Base-by-base conservation (phyloP, 495 filamentous ascomycete species). In the Penicillium robsamsonii region DNA sequence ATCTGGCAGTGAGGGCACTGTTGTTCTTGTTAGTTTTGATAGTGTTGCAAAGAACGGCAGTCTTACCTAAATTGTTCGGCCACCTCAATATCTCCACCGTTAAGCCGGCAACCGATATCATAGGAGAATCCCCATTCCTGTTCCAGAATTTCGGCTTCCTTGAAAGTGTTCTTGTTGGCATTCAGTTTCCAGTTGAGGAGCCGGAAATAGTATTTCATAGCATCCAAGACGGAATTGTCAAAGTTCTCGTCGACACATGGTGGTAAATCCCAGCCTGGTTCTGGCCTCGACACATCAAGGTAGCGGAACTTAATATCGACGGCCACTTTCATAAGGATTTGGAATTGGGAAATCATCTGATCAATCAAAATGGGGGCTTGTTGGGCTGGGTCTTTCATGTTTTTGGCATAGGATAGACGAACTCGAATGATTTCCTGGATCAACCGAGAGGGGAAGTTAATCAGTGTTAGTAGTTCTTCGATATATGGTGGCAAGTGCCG, bases 131-230 rank as follows among this genome's bases (percentile, higher is more conserved):
- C 88, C 93, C 94, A 98, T 70, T 97, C 94, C 62, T 96, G 92
- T 66, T 96, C 93, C 30, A 98, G 75, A 58, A 98, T 90, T 72
- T 98, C 94, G 12, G 94, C 94, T 65, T 97, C 94, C 67, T 97
- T 97, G 81, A 97, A 97, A 0, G 94, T 96, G 71, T 97, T 98
- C 68, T 96, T 97, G 74, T 97, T 97, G 43, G 91, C 90, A 66
- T 91, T 91, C 44, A 98, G 77, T 67, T 97, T 97, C 89, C 92
- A 96, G 63, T 96, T 96, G 49, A 98, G 77, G 75, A 98, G 88
- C 61, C 91, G 89, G 78, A 98, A 97, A 68, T 97, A 98, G 68
- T 96, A 97, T 66, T 92, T 95, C 60, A 98, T 79, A 1, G 93
- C 93, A 67, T 97, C 92, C 48, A 98, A 70, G 7, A 97, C 91